Conservation (phyloP, 768 basidiomycete genomes). For the Calocybe gangraenosa region DNA sequence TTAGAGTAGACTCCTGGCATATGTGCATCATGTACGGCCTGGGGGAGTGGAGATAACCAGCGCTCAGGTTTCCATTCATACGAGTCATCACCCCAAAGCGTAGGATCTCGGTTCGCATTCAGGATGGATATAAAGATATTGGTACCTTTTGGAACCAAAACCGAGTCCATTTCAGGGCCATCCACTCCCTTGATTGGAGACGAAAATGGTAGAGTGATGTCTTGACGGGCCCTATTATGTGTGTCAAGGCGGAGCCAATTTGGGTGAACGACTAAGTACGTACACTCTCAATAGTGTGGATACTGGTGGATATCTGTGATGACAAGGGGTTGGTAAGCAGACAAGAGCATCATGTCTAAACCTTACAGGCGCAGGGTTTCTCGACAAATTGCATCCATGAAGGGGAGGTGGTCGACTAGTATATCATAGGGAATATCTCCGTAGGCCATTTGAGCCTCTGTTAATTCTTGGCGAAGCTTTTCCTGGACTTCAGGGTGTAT, state of each 20-base stretch:
- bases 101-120: constrained; percentile 5
- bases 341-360: neutral
- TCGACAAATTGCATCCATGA: constrained; percentile 30
- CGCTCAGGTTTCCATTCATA: constrained; percentile 22
- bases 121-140: constrained; percentile 1
- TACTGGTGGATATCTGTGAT: constrained; percentile 19
- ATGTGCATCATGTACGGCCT: constrained; percentile 14
- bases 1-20: constrained; percentile 1
- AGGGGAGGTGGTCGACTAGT: constrained; percentile 21
- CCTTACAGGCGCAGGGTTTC: constrained; percentile 31
- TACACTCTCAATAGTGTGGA: constrained; percentile 15
- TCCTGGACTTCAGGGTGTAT: constrained; percentile 26
- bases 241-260: neutral
- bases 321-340: neutral
- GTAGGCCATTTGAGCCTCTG: neutral
- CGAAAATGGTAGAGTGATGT: constrained; percentile 1
- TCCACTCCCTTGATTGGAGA: constrained; percentile 2
- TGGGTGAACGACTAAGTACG: neutral
- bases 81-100: constrained; percentile 14
- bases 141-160: neutral
- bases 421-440: constrained; percentile 22
- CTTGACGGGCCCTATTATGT: neutral
- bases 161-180: constrained; percentile 2
- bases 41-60: constrained; percentile 19
- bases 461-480: constrained; percentile 27